Percentiles rank a stretch among this genome's conserved stretches.
phyloP scores from a whole-genome alignment of 352 stramenopile species.

The Sclerospora graminicola region DNA sequence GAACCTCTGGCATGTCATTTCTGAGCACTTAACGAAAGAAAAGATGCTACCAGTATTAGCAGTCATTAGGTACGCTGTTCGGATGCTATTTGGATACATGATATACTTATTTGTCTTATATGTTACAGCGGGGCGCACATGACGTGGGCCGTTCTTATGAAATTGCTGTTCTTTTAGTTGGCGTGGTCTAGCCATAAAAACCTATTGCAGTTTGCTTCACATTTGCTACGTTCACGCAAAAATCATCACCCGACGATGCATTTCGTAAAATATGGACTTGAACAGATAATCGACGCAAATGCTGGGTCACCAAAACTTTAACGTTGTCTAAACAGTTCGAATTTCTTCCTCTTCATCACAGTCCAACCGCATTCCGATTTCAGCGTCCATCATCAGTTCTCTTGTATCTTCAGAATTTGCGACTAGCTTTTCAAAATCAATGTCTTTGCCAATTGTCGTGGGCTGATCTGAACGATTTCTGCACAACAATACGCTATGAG shows the following conservation, averaged over 20 bases:
- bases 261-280: constrained; percentile 7
- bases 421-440: constrained; percentile 44
- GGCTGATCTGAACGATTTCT: constrained; percentile 51
- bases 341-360: constrained; percentile 26
- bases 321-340: constrained; percentile 19
- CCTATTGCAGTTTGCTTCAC: constrained; percentile 11
- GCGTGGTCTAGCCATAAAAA: constrained; percentile 9
- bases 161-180: constrained; percentile 78
- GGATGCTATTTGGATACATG: too few relatives aligned
- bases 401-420: constrained; percentile 29
- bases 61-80: constrained; percentile 54
- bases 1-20: constrained; percentile 70
- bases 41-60: constrained; percentile 79
- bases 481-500: background rate
- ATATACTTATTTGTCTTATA: too few relatives aligned
- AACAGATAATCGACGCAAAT: background rate
- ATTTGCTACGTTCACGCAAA: background rate
- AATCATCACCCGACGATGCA: constrained; percentile 1
- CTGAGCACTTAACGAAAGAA: constrained; percentile 74
- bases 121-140: constrained; percentile 56
- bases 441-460: constrained; percentile 39
- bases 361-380: constrained; percentile 28
- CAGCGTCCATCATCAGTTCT: constrained; percentile 41
- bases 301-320: background rate
- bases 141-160: constrained; percentile 77